Percentiles rank a stretch among this genome's conserved stretches.
Conservation (phyloP, 164 flowering plant species). For the Dillenia turbinata region DNA sequence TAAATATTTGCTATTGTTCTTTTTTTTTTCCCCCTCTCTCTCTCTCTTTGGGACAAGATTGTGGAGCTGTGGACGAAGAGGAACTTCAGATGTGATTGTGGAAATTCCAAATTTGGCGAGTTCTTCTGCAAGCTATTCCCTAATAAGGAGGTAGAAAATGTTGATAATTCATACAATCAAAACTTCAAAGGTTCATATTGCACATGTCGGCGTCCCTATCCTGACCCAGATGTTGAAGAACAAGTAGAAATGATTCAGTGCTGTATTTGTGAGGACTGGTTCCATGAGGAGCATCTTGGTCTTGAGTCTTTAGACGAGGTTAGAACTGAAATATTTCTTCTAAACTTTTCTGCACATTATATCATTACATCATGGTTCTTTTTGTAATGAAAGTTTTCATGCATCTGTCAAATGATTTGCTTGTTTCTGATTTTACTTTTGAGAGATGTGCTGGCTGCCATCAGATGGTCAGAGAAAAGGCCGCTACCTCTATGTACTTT, state of each 20-base stretch:
- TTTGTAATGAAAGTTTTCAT: too few species aligned
- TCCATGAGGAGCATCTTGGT: constrained; percentile 92
- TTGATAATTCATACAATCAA: constrained; percentile 74
- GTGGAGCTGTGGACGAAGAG: constrained; percentile 98
- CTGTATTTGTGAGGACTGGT: constrained; percentile 97
- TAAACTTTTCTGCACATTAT: background rate
- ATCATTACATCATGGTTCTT: too few species aligned
- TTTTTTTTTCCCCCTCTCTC: background rate
- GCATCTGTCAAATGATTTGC: too few species aligned
- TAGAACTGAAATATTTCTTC: constrained; percentile 6
- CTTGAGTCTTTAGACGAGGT: constrained; percentile 73
- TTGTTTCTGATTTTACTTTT: too few species aligned
- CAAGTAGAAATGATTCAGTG: constrained; percentile 98
- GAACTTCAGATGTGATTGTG: constrained; percentile 95
- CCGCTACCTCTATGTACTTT: too few species aligned
- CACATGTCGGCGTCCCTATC: constrained; percentile 83
- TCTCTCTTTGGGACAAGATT: constrained; percentile 38
- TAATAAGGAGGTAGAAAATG: constrained; percentile 75
- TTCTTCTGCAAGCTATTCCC: constrained; percentile 80
- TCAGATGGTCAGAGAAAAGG: too few species aligned
- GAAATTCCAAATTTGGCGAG: constrained; percentile 93
- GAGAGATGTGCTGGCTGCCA: too few species aligned
- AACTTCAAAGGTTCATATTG: constrained; percentile 93
- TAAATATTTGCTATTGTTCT: too few species aligned
- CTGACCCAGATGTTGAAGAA: constrained; percentile 88